Base-by-base conservation (phyloP, 176 grass and related monocot species). In the Carex littledalei region DNA sequence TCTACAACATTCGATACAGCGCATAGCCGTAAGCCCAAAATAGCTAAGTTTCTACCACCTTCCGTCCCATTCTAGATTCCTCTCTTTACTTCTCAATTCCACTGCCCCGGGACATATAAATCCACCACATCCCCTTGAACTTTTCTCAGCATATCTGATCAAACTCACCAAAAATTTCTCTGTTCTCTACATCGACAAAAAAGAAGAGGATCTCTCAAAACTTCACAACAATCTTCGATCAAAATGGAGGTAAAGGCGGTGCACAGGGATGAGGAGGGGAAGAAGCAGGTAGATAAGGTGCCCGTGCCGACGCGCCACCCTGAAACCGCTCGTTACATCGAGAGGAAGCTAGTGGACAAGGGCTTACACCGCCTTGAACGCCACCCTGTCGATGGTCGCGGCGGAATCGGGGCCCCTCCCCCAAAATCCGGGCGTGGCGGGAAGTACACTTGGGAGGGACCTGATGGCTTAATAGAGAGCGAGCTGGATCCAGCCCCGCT, bases 391-490 rank as follows among this genome's bases (percentile, higher is more conserved):
- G 90, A 93, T n/a, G 95, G 88, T 20, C 83, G 82, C 0, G 86
- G 92, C 2, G 89, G 93, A 29, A 64, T 98, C 83, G 86, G 89
- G 5, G 17, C 45, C 5, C 78, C 87, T 18, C 91, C 92, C 55
- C 92, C 89, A 1, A 94, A 98, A 85, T 93, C 91, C 5, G 95
- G 93, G 8, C 95, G 84, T 26, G 95, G 91, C 52, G 91, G 93
- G 15, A 93, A 92, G 93, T 98, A 73, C 89, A 98, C 95, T 34
- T 98, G 95, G 93, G 95, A 98, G 37, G 95, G 95, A 0, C 93
- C 92, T 3, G 88, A 80, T 0, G 86, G 87, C 0, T 9, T 56
- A 16, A 81, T 86, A 20, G 63, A 85, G 3, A 86, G 20, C 50
- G 52, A 94, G 84, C 72, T 94, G 14, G 89, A 93, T 12, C 93